Base-by-base conservation (phyloP, 768 basidiomycete genomes). In the Suillus americanus region DNA sequence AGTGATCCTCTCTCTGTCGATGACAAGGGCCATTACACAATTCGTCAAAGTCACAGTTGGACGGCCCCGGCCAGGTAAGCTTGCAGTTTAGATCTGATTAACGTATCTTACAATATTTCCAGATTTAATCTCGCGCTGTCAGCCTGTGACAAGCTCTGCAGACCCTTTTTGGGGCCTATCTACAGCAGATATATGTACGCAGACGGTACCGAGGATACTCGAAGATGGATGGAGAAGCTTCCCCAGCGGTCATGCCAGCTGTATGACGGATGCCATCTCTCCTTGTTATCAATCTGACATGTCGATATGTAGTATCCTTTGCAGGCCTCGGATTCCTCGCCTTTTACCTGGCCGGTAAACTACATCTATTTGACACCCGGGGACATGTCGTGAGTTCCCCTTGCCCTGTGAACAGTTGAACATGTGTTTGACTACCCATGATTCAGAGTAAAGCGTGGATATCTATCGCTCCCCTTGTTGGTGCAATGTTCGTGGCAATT, bases 181-280 rank as follows among this genome's bases (percentile, higher is more conserved):
- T 2, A 87, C 82, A 12, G 81, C 80, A 45, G 82, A 83, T 5
- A 86, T 96, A 62, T 99, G 97, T 76, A 92, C 93, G 0, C 89
- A 90, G 71, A 80, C 86, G 10, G 80, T 89, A 62, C 72, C 74
- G 23, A 65, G 70, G 16, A 80, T 88, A 18, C 75, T 95, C 59
- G 81, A 83, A 33, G 91, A 97, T 73, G 95, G 95, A 1, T 98
- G 93, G 80, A 85, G 91, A 64, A 95, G 94, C 71, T 97, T 98
- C 77, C 91, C 90, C 5, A 94, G 91, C 45, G 96, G 96, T 1
- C 95, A 97, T 75, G 89, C 93, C 4, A 94, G 92, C 70, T 66
- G 94, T 95, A 77, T 63, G 90, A 78, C 25, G 1, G 12, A 23
- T 30, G 16, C 51, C 14, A 2, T 51, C 28, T 46, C 25, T 18